phyloP scores from a whole-genome alignment of 2,329 filamentous ascomycete genomes.

The Aspergillus proliferans region DNA sequence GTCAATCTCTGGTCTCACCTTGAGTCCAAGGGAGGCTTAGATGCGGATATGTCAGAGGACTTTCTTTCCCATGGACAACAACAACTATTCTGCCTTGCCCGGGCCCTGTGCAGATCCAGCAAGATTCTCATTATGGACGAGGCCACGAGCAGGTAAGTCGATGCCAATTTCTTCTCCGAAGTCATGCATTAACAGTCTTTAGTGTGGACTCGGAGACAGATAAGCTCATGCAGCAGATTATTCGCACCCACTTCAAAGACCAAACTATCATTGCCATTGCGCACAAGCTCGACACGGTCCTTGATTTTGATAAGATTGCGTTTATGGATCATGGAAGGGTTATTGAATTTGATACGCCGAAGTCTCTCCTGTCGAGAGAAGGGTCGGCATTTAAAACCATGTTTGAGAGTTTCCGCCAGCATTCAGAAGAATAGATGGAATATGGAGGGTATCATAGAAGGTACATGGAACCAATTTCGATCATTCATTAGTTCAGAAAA shows the following conservation, averaged over 20 bases:
- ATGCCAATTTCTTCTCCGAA: neutral
- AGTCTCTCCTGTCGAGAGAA: too few species aligned
- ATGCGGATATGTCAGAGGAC: conserved; percentile 42
- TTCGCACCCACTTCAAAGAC: conserved; percentile 48
- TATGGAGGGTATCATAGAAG: too few species aligned
- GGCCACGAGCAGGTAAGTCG: conserved; percentile 32
- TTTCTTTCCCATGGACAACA: conserved; percentile 54
- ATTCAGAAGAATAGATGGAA: too few species aligned
- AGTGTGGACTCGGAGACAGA: conserved; percentile 56
- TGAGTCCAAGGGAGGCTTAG: conserved; percentile 34
- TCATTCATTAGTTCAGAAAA: too few species aligned
- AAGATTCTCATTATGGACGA: conserved; percentile 43
- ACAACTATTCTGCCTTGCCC: conserved; percentile 58
- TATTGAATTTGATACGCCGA: conserved; percentile 11
- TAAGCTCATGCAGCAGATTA: conserved; percentile 50
- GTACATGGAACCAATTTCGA: too few species aligned
- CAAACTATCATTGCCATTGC: conserved; percentile 57
- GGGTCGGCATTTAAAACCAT: too few species aligned
- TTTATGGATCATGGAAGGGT: conserved; percentile 31
- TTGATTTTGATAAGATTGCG: conserved; percentile 35
- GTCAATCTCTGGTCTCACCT: conserved; percentile 34
- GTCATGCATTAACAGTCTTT: neutral
- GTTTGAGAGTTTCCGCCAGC: too few species aligned
- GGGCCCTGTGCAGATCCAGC: conserved; percentile 49
- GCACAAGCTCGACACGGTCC: conserved; percentile 47